These are phyloP conservation scores for Alternaria novae-zelandiae DNA, from an alignment of 2,329 filamentous ascomycete species.

Conservation along the genomic window DNA sequence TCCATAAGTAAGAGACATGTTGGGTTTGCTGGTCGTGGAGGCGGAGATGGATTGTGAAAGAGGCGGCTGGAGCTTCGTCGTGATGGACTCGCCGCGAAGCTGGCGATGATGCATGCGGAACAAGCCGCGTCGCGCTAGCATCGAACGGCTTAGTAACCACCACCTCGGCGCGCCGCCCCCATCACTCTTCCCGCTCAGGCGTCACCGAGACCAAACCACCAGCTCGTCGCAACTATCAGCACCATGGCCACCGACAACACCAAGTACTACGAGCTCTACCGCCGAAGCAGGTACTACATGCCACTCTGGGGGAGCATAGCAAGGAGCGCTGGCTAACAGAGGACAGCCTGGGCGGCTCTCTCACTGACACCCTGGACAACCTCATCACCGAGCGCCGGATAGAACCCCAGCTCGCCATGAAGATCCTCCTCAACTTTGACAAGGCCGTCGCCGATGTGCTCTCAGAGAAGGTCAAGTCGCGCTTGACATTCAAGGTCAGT, in stretches of 20 bases:
- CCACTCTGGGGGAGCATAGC: slow-evolving; percentile 8
- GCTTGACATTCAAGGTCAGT: slow-evolving; percentile 90
- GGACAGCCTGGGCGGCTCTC: slow-evolving; percentile 82
- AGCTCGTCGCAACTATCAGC: slow-evolving; percentile 16
- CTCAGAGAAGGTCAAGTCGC: slow-evolving; percentile 88
- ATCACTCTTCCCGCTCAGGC: slow-evolving; percentile 1
- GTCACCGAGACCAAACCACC: slow-evolving; percentile 17
- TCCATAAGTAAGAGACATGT: slow-evolving; percentile 77
- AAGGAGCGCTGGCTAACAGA: slow-evolving; percentile 33
- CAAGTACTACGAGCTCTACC: slow-evolving; percentile 92
- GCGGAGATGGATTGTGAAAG: slow-evolving; percentile 32
- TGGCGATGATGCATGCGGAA: slow-evolving; percentile 39
- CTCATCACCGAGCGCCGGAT: slow-evolving; percentile 94
- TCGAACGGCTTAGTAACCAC: slow-evolving; percentile 16
- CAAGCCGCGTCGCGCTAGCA: slow-evolving; percentile 28
- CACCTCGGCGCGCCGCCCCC: neutral
- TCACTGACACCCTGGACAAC: slow-evolving; percentile 97
- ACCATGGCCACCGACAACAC: slow-evolving; percentile 51
- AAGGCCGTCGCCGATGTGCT: slow-evolving; percentile 89
- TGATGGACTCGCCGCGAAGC: slow-evolving; percentile 30
- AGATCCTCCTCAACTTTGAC: slow-evolving; percentile 95
- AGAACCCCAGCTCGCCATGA: slow-evolving; percentile 98
- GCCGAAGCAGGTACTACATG: slow-evolving; percentile 84
- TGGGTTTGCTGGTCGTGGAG: slow-evolving; percentile 28
- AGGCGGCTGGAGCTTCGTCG: slow-evolving; percentile 36